These are phyloP conservation scores for Fusarium citri DNA, from an alignment of 2,329 filamentous ascomycete species.

Conservation along the genomic window DNA sequence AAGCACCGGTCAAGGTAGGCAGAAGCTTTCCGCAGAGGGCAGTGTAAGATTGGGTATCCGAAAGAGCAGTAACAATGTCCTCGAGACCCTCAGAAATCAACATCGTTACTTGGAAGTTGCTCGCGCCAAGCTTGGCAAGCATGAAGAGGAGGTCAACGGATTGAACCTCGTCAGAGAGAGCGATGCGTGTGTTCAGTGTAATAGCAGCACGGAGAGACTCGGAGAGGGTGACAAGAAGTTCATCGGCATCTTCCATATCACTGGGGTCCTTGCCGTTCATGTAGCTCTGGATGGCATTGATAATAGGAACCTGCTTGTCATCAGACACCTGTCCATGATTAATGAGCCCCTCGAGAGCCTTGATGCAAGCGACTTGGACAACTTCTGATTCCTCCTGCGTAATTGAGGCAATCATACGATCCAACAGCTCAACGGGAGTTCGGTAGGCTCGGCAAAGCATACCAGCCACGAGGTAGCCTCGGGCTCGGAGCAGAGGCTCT, in stretches of 20 bases:
- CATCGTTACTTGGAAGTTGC: conserved; percentile 90
- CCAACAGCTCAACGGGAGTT: conserved; percentile 73
- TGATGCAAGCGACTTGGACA: conserved; percentile 91
- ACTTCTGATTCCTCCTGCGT: conserved; percentile 83
- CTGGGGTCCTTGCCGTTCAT: conserved; percentile 82
- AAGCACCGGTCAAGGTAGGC: conserved; percentile 87
- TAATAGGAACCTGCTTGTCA: conserved; percentile 70
- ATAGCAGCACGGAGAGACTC: conserved; percentile 89
- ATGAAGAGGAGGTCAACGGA: conserved; percentile 88
- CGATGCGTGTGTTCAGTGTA: conserved; percentile 79
- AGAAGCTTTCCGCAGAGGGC: conserved; percentile 86
- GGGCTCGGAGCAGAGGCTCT: conserved; percentile 82
- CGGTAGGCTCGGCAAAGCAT: conserved; percentile 77
- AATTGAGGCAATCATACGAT: conserved; percentile 80
- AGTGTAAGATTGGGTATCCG: conserved; percentile 76
- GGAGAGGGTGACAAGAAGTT: conserved; percentile 89
- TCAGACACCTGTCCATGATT: conserved; percentile 62
- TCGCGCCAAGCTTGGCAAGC: conserved; percentile 87
- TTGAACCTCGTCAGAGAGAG: conserved; percentile 76
- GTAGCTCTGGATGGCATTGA: conserved; percentile 76
- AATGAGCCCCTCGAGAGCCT: conserved; percentile 79
- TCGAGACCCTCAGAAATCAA: conserved; percentile 92
- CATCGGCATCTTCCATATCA: conserved; percentile 89
- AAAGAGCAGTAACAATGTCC: conserved; percentile 78
- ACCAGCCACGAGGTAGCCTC: conserved; percentile 88